Evolutionary conservation across 1,284 basidiomycete genomes (phyloP), one percentile per base, ranked within the genome.

Genomic region (Ceratobasidium sp.): DNA sequence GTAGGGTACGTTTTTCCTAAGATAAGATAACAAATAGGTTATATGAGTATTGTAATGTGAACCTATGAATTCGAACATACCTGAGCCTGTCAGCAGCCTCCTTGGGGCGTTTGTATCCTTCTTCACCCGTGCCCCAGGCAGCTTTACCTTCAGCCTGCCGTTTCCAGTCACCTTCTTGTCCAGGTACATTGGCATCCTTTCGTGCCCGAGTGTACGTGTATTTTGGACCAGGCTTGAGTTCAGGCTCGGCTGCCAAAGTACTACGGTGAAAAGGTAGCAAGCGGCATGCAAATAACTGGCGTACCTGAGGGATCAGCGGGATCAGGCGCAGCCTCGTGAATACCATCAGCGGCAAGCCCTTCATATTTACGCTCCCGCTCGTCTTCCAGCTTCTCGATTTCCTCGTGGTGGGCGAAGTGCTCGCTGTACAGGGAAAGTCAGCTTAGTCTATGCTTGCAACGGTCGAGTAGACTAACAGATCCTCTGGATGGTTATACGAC

Each of bases 401-500:
- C 79, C 74, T 93, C 93, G 82, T 99, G 98, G 75, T 94, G 89
- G 73, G 89, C 84, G 79, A 97, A 98, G 79, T 96, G 94, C 77
- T 94, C 93, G 66, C 81, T 77, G 73, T 80, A 44, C 13, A 54
- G 13, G 73, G 61, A 50, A 58, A 55, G 38, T 66, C 16, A 73
- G 66, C 44, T 28, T 16, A 35, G 16, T 11, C 4, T 16, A 18
- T 52, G 21, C 26, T 35, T 8, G 9, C 6, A 16, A 41, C 16
- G 61, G 75, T 6, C 21, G 21, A 21, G 43, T 21, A 13, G 23
- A 64, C 64, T 67, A 13, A 77, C 82, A 91, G 75, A 82, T 96
- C 95, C 81, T 98, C 98, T 2, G 94, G 90, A 81, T 99, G 97
- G 74, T 81, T 92, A 83, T 99, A 99, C 0, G 95, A 87, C 77